Base-by-base conservation (phyloP, 2,329 filamentous ascomycete genomes). In the Metarhizium album region DNA sequence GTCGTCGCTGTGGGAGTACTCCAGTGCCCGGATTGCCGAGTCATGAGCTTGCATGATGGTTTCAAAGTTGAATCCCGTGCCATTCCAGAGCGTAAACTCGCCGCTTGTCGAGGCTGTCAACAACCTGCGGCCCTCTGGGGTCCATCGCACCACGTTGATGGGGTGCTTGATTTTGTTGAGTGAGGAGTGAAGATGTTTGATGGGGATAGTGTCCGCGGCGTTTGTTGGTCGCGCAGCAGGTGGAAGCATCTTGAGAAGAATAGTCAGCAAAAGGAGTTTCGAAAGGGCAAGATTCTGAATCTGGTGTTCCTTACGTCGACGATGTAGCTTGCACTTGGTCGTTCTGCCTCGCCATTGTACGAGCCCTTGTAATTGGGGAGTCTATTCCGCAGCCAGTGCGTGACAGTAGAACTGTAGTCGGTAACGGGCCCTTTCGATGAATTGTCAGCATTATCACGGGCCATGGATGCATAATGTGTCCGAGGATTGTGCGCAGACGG, bases 41-140 rank as follows among this genome's bases (percentile, higher is more conserved):
- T 96, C 91, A 67, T 97, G 91, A 38, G 91, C 91, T 73, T 95
- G 90, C 87, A 96, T 96, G 27, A 98, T 96, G 3, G 93, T 97
- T 71, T 98, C 93, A 61, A 98, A 98, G 68, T 98, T 97, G 78
- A 98, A 98, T 23, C 90, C 91, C 42, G 91, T 97, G 55, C 93
- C 93, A 66, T 98, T 98, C 93, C 93, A 98, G 3, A 98, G 71
- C 38, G 94, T 98, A 62, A 98, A 98, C 66, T 98, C 93, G 62
- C 93, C 93, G 65, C 91, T 97, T 58, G 90, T 95, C 0, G 90
- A 95, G 22, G 90, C 93, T 0, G 93, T 97, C 64, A 98, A 76
- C 51, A 98, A 73, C 58, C 93, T 79, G 54, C 93, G 84, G 27
- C 93, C 93, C 68, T 98, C 93, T 6, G 93, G 93, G 16, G 94